Conservation (phyloP, 352 stramenopile species). For the Pythium coloratum region DNA sequence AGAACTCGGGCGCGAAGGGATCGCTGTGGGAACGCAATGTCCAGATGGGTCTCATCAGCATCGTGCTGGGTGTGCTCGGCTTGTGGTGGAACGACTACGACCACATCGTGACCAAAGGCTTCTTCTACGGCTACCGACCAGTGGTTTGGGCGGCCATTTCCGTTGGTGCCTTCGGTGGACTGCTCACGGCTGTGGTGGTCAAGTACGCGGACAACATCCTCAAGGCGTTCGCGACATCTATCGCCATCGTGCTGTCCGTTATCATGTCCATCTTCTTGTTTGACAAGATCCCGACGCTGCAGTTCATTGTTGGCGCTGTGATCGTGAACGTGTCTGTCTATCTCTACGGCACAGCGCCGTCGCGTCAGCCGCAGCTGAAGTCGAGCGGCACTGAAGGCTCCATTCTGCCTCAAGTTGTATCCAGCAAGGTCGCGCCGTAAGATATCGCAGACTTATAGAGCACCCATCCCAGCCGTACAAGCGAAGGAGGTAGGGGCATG, state of each 20-base stretch:
- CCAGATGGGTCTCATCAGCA: conserved; percentile 77
- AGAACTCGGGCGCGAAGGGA: conserved; percentile 53
- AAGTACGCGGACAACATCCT: conserved; percentile 89
- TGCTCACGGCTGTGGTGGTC: conserved; percentile 83
- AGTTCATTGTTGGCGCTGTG: conserved; percentile 72
- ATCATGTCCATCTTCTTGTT: conserved; percentile 86
- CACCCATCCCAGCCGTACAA: neutral
- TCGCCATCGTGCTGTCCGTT: conserved; percentile 78
- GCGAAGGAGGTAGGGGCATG: neutral
- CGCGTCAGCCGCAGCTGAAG: conserved; percentile 31
- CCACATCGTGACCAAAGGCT: conserved; percentile 48
- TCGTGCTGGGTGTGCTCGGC: conserved; percentile 57
- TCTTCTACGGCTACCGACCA: conserved; percentile 84
- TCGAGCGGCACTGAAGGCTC: neutral
- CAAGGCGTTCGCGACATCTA: conserved; percentile 85
- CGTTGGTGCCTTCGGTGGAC: conserved; percentile 66
- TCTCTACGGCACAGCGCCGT: conserved; percentile 62
- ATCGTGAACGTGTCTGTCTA: conserved; percentile 86
- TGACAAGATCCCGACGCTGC: conserved; percentile 70
- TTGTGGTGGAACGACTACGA: conserved; percentile 66
- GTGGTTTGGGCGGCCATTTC: conserved; percentile 75
- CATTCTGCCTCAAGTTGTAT: conserved; percentile 10
- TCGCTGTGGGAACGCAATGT: conserved; percentile 85
- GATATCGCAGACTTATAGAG: neutral
- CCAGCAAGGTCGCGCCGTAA: neutral